phyloP scores from a whole-genome alignment of 805 yeast species.

The Kurtzmaniella cleridarum region DNA sequence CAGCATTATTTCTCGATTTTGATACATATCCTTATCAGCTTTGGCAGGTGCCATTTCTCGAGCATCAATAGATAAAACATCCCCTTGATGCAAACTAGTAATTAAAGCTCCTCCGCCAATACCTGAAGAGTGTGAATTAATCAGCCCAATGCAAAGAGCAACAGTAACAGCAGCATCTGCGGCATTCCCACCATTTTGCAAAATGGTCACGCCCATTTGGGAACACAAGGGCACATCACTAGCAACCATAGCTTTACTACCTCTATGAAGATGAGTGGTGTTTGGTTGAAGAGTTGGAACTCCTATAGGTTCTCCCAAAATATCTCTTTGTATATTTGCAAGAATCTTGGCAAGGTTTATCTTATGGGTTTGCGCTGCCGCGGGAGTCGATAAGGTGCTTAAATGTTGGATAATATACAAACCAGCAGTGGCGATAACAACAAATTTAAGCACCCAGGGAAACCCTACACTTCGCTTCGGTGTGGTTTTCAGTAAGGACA shows the following conservation, averaged over 20 bases:
- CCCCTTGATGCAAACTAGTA: conserved; percentile 31
- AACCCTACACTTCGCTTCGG: no score
- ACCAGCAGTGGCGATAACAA: background rate
- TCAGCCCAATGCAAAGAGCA: conserved; percentile 80
- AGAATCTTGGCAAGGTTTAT: background rate
- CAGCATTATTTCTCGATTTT: conserved; percentile 41
- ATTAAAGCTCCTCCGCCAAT: conserved; percentile 92
- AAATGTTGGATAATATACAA: background rate
- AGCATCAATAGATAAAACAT: conserved; percentile 68
- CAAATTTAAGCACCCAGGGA: no score
- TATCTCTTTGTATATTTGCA: conserved; percentile 6
- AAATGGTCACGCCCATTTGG: conserved; percentile 51
- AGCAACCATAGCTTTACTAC: conserved; percentile 57
- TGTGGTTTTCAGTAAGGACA: no score
- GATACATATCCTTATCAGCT: conserved; percentile 64
- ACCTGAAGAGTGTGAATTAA: conserved; percentile 80
- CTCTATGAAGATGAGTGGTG: conserved; percentile 30
- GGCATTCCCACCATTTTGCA: conserved; percentile 65
- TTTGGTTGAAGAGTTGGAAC: conserved; percentile 42
- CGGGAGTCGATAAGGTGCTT: background rate
- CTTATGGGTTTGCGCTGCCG: background rate
- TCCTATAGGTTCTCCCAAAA: conserved; percentile 16
- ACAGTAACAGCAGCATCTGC: conserved; percentile 92
- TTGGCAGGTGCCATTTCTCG: conserved; percentile 78
- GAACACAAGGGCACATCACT: conserved; percentile 64